These are phyloP conservation scores for Phanerodontia chrysosporium DNA, from an alignment of 768 basidiomycete genomes.

Conservation along the genomic window DNA sequence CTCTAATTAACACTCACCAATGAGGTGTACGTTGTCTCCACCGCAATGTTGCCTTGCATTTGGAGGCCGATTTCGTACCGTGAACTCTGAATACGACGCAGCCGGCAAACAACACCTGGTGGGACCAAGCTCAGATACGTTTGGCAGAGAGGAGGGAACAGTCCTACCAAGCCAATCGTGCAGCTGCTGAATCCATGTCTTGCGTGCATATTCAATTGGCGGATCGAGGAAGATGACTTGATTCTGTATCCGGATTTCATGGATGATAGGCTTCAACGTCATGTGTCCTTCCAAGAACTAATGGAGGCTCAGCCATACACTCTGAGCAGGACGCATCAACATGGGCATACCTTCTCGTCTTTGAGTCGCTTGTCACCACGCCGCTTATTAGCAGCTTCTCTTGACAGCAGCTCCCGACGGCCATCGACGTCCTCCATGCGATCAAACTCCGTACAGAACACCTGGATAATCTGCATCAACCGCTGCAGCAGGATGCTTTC, in stretches of 20 bases:
- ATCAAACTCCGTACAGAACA: slow-evolving; percentile 89
- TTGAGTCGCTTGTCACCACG: slow-evolving; percentile 66
- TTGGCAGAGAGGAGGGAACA: not conserved
- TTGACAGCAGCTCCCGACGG: slow-evolving; percentile 47
- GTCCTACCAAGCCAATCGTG: slow-evolving; percentile 80
- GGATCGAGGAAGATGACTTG: slow-evolving; percentile 99
- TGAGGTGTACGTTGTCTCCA: slow-evolving; percentile 79
- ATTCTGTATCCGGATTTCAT: slow-evolving; percentile 97
- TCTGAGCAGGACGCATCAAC: not conserved
- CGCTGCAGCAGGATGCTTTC: slow-evolving; percentile 76
- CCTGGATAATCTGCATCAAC: slow-evolving; percentile 70
- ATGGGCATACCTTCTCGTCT: slow-evolving; percentile 66
- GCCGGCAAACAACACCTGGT: slow-evolving; percentile 79
- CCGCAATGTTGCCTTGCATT: slow-evolving; percentile 63
- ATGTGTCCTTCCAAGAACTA: slow-evolving; percentile 75
- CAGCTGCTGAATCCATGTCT: slow-evolving; percentile 83
- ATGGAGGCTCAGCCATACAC: too few species aligned
- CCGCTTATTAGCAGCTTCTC: slow-evolving; percentile 62
- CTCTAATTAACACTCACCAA: slow-evolving; percentile 67
- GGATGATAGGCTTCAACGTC: slow-evolving; percentile 80
- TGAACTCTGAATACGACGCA: slow-evolving; percentile 88
- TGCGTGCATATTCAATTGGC: slow-evolving; percentile 90
- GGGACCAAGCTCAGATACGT: not conserved
- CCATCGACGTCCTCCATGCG: slow-evolving; percentile 64
- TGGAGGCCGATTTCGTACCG: slow-evolving; percentile 96